Conservation (phyloP, 306 rosid species). For the Vigna hirtella region DNA sequence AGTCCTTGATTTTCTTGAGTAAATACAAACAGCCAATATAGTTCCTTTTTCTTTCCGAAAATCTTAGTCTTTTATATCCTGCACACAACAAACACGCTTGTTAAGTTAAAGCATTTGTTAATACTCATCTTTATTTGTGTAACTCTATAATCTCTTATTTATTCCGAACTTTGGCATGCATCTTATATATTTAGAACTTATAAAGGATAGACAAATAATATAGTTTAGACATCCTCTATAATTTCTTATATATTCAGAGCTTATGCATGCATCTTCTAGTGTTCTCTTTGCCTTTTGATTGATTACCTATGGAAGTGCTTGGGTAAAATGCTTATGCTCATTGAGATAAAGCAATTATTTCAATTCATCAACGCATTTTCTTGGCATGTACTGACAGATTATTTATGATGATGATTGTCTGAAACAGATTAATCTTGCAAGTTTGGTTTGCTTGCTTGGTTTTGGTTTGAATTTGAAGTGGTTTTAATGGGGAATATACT, state of each 20-base stretch:
- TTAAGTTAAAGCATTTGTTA: constrained; percentile 11
- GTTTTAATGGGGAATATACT: constrained; percentile 47
- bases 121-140: constrained; percentile 18
- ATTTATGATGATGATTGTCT: constrained; percentile 27
- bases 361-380: constrained; percentile 21
- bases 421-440: constrained; percentile 35
- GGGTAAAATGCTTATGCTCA: not conserved
- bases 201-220: too few relatives aligned
- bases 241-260: not conserved
- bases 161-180: too few relatives aligned
- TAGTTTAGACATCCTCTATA: not conserved
- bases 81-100: not conserved
- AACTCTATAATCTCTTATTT: not conserved
- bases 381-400: constrained; percentile 10
- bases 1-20: constrained; percentile 5
- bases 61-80: not conserved
- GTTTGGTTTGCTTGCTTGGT: constrained; percentile 30
- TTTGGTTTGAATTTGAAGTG: constrained; percentile 28
- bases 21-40: not conserved
- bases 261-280: not conserved
- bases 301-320: constrained; percentile 10
- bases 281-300: constrained; percentile 30
- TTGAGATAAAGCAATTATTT: not conserved
- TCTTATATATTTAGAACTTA: too few relatives aligned
- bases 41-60: constrained; percentile 6